These are phyloP conservation scores for Oropetium thomaeum DNA, from an alignment of 176 grass and related monocot genomes.

Conservation along the genomic window DNA sequence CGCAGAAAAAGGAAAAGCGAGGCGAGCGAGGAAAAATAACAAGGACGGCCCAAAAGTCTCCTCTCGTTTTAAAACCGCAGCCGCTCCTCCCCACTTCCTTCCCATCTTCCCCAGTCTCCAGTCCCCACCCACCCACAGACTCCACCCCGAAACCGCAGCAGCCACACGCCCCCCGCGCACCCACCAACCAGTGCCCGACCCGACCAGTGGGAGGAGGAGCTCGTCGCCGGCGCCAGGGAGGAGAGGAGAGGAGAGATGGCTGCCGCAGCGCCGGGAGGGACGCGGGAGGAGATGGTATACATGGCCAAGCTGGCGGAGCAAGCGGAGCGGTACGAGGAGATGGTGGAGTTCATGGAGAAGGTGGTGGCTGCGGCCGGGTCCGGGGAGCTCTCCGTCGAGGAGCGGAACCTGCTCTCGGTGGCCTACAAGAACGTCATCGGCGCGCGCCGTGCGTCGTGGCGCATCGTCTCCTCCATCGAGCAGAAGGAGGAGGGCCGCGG, in stretches of 20 bases:
- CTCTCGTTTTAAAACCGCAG: conserved; percentile 43
- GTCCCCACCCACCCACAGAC: conserved; percentile 12
- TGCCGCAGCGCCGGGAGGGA: conserved; percentile 36
- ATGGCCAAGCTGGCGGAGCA: conserved; percentile 97
- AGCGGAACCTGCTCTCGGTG: conserved; percentile 95
- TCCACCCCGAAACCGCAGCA: conserved; percentile 12
- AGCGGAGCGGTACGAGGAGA: conserved; percentile 99
- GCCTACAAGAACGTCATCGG: conserved; percentile 99
- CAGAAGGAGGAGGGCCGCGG: conserved; percentile 93
- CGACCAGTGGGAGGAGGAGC: neutral
- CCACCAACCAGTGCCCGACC: neutral
- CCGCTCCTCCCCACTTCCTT: conserved; percentile 34
- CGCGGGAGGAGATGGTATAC: conserved; percentile 84
- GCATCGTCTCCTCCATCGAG: conserved; percentile 97
- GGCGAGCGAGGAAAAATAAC: neutral
- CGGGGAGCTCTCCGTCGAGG: conserved; percentile 88
- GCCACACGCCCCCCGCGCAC: conserved; percentile 23
- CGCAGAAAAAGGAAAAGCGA: neutral
- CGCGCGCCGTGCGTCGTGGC: conserved; percentile 83
- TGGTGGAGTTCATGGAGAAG: conserved; percentile 99
- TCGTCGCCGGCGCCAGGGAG: neutral
- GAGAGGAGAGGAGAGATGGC: conserved; percentile 19
- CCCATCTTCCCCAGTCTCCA: neutral
- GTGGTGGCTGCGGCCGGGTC: conserved; percentile 39
- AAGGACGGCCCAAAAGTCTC: neutral